Percentiles rank a stretch among this genome's conserved stretches.
Conservation (phyloP, 169 alveolate genomes). For the Eimeria brunetti region DNA sequence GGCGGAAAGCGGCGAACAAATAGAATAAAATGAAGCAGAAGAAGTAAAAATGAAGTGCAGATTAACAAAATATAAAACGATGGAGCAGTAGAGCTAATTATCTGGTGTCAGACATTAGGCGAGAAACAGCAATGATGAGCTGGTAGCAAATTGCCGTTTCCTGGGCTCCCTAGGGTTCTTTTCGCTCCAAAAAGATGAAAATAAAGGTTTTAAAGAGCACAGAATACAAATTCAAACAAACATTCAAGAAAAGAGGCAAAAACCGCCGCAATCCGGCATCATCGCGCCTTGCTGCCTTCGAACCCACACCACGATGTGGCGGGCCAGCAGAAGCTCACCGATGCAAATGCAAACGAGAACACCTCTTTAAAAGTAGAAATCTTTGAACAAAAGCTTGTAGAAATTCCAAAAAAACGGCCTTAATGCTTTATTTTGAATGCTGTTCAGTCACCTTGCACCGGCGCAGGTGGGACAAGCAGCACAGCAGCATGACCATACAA, state of each 20-base stretch:
- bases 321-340: conserved; percentile 19
- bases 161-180: not conserved
- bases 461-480: conserved; percentile 48
- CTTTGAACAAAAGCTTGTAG: not conserved
- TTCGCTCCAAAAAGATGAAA: not conserved
- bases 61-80: not conserved
- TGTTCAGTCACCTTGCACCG: conserved; percentile 5
- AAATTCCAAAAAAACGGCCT: not conserved
- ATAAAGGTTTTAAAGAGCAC: not conserved
- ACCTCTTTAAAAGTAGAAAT: not conserved
- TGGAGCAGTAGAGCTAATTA: not conserved
- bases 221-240: not conserved
- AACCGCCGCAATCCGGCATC: conserved; percentile 10
- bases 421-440: not conserved
- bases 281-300: conserved; percentile 53
- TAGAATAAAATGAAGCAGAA: not conserved
- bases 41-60: not conserved
- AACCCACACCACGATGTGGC: conserved; percentile 39
- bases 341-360: not conserved
- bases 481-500: conserved; percentile 42
- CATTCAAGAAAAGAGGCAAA: not conserved
- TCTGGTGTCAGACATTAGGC: not conserved
- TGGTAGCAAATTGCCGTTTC: conserved; percentile 1
- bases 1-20: not conserved
- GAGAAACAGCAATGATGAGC: conserved; percentile 20